Base-by-base conservation (phyloP, 768 basidiomycete genomes). In the Tephrocybe sp. region DNA sequence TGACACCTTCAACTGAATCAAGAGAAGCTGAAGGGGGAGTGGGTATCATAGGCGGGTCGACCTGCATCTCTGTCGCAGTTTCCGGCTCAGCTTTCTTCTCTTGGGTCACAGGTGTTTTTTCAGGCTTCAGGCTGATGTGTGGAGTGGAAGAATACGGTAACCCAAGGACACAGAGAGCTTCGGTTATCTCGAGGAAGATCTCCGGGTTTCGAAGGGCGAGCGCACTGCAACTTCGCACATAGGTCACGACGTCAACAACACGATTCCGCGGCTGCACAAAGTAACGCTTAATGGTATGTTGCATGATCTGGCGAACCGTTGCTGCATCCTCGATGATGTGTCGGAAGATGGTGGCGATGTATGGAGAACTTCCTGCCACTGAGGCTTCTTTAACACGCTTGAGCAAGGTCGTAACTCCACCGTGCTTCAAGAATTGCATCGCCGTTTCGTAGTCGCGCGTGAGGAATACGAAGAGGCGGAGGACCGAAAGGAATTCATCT, bases 271-370 rank as follows among this genome's bases (percentile, higher is more conserved):
- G 78, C 54, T 87, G 85, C 3, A 79, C 70, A 60, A 97, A 86
- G 72, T 88, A 93, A 2, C 85, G 80, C 59, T 84, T 88, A 62
- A 98, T 79, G 53, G 92, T 88, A 56, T 89, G 85, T 20, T 81
- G 81, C 84, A 99, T 94, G 58, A 91, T 76, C 9, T 72, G 73
- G 50, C 82, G 78, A 37, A 98, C 65, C 7, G 77, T 79, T 2
- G 70, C 63, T 2, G 75, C 61, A 56, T 94, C 91, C 68, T 99
- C 97, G 43, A 95, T 82, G 46, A 92, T 70, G 63, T 99, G 97
- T 6, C 97, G 87, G n/a, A 98, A 74, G 54, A 98, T 88, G 61
- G 88, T 89, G 36, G 86, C 84, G 48, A 93, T 80, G 65, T 93
- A 92, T 0, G 89, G 84, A 40, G 92, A 91, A 56, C 85, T 87